phyloP scores from a whole-genome alignment of 2,329 filamentous ascomycete species.

The Sarocladiaceae sp. region DNA sequence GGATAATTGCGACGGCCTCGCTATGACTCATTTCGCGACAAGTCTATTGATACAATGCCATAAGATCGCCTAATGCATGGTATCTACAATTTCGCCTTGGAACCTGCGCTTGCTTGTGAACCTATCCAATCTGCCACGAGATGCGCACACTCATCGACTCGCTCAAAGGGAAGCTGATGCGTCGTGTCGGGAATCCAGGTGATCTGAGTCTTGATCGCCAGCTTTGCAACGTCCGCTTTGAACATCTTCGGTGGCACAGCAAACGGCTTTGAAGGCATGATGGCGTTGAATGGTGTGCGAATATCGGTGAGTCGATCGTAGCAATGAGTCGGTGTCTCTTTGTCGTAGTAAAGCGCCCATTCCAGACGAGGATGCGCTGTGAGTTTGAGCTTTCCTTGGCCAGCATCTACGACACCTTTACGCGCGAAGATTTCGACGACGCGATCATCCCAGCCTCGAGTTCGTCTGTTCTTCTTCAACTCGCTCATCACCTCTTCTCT shows the following conservation, averaged over 20 bases:
- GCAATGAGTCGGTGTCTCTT: constrained; percentile 1
- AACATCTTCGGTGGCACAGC: constrained; percentile 5
- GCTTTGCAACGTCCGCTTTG: neutral
- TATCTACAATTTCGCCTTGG: constrained; percentile 1
- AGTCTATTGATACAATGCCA: no score
- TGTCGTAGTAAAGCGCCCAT: constrained; percentile 6
- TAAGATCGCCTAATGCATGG: no score
- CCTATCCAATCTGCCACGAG: neutral
- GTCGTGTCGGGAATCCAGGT: constrained; percentile 4
- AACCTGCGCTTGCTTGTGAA: neutral
- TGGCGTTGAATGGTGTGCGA: neutral
- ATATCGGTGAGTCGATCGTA: constrained; percentile 3
- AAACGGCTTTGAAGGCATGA: constrained; percentile 4
- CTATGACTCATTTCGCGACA: no score
- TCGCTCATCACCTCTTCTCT: neutral
- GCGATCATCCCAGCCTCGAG: neutral
- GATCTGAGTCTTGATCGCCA: neutral
- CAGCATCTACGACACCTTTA: neutral
- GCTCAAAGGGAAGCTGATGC: neutral
- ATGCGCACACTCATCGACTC: neutral
- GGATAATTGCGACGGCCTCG: no score
- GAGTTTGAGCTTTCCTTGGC: neutral
- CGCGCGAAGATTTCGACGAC: neutral
- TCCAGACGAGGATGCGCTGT: constrained; percentile 2
- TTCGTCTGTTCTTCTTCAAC: neutral